Evolutionary conservation across 805 yeast genomes (phyloP).

Genomic region (Allodekkera sacchari): DNA sequence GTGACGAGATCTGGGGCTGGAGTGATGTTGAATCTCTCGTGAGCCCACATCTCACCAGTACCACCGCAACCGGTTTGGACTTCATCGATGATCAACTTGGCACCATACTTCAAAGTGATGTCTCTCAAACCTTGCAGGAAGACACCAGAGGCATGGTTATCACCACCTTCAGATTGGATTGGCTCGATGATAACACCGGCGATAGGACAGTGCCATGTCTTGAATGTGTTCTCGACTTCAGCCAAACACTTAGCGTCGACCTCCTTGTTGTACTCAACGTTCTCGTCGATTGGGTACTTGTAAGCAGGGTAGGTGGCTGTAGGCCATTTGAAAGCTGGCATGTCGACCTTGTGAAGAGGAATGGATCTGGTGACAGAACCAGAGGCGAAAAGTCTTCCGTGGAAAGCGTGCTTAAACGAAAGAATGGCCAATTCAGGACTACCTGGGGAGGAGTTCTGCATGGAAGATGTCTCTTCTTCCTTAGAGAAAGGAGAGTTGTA

Average conservation of each 20-base stretch:
- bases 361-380: constrained; percentile 88
- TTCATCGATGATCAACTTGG: constrained; percentile 72
- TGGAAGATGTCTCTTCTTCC: constrained; percentile 65
- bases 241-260: constrained; percentile 81
- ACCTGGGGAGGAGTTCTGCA: constrained; percentile 83
- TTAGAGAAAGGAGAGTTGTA: constrained; percentile 46
- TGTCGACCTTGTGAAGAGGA: constrained; percentile 87
- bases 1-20: constrained; percentile 81
- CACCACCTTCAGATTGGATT: constrained; percentile 88
- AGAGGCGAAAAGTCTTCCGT: constrained; percentile 89
- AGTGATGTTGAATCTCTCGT: constrained; percentile 71
- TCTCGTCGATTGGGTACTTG: constrained; percentile 76
- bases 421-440: constrained; percentile 79
- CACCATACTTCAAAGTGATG: constrained; percentile 60
- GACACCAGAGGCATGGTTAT: constrained; percentile 69
- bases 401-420: constrained; percentile 86
- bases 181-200: constrained; percentile 92
- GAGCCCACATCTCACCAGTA: constrained; percentile 82
- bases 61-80: constrained; percentile 91
- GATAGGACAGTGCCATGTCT: constrained; percentile 64
- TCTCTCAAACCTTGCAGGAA: constrained; percentile 82
- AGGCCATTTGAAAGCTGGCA: constrained; percentile 96
- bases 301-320: constrained; percentile 80
- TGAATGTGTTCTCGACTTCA: constrained; percentile 64
- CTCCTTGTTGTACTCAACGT: constrained; percentile 63